A percentile compares a stretch with the other conserved stretches of the same genome.
Evolutionary conservation across 768 basidiomycete species (phyloP).

Genomic region (Pholiota molesta): DNA sequence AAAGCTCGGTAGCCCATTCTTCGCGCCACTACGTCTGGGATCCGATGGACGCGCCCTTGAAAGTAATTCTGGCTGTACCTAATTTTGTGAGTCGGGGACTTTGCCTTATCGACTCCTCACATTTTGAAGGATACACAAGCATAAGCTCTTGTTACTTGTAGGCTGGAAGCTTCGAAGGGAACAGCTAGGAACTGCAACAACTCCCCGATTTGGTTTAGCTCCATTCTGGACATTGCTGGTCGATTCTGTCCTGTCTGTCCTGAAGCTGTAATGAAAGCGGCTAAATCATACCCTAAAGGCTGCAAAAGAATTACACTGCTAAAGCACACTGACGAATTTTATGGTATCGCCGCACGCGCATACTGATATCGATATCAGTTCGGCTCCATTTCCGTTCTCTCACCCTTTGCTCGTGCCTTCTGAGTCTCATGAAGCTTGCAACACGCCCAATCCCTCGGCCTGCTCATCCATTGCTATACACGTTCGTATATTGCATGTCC

Average conservation of each 20-base stretch:
- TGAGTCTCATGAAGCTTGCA: background rate
- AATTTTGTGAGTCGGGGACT: background rate
- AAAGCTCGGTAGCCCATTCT: background rate
- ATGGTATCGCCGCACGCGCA: background rate
- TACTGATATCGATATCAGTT: background rate
- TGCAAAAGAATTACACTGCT: background rate
- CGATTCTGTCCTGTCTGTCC: background rate
- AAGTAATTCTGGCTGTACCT: background rate
- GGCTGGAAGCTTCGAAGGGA: background rate
- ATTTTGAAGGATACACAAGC: background rate
- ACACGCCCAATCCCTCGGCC: conserved; percentile 1
- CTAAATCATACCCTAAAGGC: background rate
- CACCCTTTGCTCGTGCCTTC: background rate
- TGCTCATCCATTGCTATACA: background rate
- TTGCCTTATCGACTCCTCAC: background rate
- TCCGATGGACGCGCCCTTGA: background rate
- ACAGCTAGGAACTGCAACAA: background rate
- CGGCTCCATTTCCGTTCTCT: background rate
- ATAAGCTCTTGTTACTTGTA: background rate
- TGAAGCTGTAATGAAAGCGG: too few species aligned
- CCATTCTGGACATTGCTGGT: background rate
- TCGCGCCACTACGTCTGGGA: background rate
- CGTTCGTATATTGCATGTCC: background rate
- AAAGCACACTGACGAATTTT: background rate
- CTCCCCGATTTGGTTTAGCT: background rate